phyloP scores from a whole-genome alignment of 371 early-diverging fungal genomes.

The Mortierella sp. region DNA sequence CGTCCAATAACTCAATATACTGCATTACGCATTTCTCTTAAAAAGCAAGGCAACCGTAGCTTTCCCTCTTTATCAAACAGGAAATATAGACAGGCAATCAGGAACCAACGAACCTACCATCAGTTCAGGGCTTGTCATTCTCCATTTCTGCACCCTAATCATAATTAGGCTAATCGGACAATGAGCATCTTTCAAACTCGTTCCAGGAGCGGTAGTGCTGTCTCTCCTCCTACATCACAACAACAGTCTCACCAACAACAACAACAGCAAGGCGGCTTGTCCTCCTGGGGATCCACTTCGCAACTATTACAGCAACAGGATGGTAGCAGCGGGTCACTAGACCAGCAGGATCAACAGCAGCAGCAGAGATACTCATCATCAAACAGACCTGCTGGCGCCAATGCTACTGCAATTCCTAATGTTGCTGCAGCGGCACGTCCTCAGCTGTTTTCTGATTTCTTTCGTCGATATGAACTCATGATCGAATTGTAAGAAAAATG shows the following conservation, averaged over 20 bases:
- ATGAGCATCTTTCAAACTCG: slow-evolving; percentile 47
- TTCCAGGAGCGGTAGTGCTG: slow-evolving; percentile 41
- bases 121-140: not conserved
- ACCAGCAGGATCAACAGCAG: slow-evolving; percentile 24
- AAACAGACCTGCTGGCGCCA: not conserved
- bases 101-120: not conserved
- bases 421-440: slow-evolving; percentile 38
- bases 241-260: slow-evolving; percentile 13
- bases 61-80: not conserved
- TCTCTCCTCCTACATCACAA: slow-evolving; percentile 14
- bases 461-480: slow-evolving; percentile 68
- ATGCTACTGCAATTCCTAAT: slow-evolving; percentile 1
- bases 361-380: slow-evolving; percentile 18
- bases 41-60: not conserved
- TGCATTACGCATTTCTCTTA: not conserved
- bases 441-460: slow-evolving; percentile 55
- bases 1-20: not conserved
- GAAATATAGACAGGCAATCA: not conserved
- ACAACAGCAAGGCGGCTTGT: slow-evolving; percentile 9
- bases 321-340: slow-evolving; percentile 19
- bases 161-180: not conserved
- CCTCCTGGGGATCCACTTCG: slow-evolving; percentile 3
- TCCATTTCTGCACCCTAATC: not conserved
- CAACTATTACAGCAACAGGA: slow-evolving; percentile 12
- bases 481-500: slow-evolving; percentile 68